Percentiles rank a stretch among this genome's conserved stretches.
These are phyloP conservation scores for Corchorus olitorius DNA, from an alignment of 345 rosid genomes.

Conservation along the genomic window DNA sequence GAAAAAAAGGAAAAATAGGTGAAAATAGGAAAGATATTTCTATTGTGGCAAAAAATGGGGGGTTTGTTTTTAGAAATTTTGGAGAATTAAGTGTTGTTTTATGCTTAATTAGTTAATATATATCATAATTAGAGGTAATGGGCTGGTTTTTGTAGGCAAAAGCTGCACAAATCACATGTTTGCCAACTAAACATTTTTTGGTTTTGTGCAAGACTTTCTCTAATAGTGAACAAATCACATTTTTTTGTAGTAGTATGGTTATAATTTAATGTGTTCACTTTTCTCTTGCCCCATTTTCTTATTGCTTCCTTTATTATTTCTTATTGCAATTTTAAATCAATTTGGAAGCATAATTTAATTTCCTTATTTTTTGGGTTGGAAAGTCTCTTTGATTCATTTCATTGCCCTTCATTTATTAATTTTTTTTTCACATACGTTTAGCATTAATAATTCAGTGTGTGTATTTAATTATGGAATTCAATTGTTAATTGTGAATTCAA, in stretches of 20 bases:
- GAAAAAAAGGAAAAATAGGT: not conserved
- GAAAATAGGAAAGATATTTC: not conserved
- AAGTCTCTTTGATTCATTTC: not conserved
- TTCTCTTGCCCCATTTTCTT: no score
- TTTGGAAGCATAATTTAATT: no score
- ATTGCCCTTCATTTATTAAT: no score
- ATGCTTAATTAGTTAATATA: not conserved
- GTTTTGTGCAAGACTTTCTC: not conserved
- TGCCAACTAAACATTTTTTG: conserved; percentile 41
- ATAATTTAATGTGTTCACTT: not conserved
- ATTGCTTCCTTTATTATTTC: not conserved
- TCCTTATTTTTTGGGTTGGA: not conserved
- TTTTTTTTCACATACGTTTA: no score
- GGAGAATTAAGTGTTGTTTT: not conserved
- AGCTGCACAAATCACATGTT: conserved; percentile 49
- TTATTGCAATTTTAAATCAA: not conserved
- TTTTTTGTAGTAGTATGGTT: no score
- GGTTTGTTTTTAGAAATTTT: not conserved
- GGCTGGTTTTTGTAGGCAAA: conserved; percentile 29
- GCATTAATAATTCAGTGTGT: no score
- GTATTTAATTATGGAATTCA: not conserved
- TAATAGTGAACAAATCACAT: no score
- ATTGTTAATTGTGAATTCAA: not conserved
- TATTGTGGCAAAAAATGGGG: not conserved
- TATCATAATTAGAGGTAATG: not conserved